Conservation (phyloP, 768 basidiomycete species). For the Suillus subluteus region DNA sequence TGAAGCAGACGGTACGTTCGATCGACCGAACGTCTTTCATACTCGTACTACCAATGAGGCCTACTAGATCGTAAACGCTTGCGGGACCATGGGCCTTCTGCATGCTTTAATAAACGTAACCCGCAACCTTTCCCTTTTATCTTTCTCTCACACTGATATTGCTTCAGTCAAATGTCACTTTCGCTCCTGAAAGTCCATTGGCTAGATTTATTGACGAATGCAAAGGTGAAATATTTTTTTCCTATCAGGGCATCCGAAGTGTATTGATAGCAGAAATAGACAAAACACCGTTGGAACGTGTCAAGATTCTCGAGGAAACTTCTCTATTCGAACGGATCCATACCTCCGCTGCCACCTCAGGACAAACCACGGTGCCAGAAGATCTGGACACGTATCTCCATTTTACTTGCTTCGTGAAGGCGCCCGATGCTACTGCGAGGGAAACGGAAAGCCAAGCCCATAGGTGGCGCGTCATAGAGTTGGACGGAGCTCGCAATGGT, state of each 20-base stretch:
- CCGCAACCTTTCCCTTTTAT: constrained; percentile 13
- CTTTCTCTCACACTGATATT: constrained; percentile 13
- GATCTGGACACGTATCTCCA: constrained; percentile 78
- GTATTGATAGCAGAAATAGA: constrained; percentile 38
- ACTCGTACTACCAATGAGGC: neutral
- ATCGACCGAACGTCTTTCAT: neutral
- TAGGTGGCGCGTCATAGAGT: constrained; percentile 66
- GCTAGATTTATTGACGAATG: constrained; percentile 68
- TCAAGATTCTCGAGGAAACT: constrained; percentile 73
- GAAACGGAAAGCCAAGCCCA: constrained; percentile 22
- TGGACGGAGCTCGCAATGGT: constrained; percentile 79
- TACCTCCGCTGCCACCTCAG: constrained; percentile 63
- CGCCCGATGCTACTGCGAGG: constrained; percentile 45
- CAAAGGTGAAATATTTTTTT: constrained; percentile 45
- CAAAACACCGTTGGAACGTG: constrained; percentile 73
- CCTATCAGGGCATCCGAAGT: neutral
- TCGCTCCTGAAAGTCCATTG: constrained; percentile 61
- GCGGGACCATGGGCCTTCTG: constrained; percentile 86
- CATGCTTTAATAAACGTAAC: constrained; percentile 83
- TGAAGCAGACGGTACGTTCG: constrained; percentile 81
- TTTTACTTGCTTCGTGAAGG: constrained; percentile 85
- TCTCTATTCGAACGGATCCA: constrained; percentile 81
- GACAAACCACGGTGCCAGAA: constrained; percentile 68
- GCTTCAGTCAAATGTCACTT: constrained; percentile 56
- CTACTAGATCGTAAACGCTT: constrained; percentile 76